A percentile compares a stretch with the other conserved stretches of the same genome.
Conservation (phyloP, 192 early-diverging fungal species). For the Gryganskiella cystojenkinii region DNA sequence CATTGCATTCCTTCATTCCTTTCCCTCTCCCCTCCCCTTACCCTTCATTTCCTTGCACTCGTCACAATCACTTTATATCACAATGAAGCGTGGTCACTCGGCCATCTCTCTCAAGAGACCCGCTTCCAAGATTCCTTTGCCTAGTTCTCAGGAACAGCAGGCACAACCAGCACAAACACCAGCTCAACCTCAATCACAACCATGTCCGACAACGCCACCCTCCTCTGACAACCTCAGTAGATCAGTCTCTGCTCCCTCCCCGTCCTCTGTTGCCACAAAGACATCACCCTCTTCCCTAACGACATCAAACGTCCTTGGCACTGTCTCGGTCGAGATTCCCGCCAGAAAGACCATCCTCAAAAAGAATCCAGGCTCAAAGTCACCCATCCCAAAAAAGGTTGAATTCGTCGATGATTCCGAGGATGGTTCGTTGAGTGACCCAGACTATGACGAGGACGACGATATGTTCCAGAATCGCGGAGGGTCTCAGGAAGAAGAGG, state of each 20-base stretch:
- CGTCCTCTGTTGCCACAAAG: constrained; percentile 1
- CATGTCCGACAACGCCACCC: background rate
- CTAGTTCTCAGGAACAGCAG: background rate
- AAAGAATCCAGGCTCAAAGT: constrained; percentile 23
- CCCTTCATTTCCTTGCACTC: too few relatives aligned
- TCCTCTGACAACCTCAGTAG: too few relatives aligned
- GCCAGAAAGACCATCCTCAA: constrained; percentile 18
- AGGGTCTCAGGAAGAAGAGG: background rate
- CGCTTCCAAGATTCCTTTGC: background rate
- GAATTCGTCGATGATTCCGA: constrained; percentile 44
- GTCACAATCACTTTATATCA: background rate
- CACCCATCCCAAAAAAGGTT: constrained; percentile 24
- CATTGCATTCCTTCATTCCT: too few relatives aligned
- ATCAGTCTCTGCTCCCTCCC: too few relatives aligned
- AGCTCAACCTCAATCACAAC: background rate
- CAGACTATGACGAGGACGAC: constrained; percentile 19
- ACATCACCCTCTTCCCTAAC: constrained; percentile 6
- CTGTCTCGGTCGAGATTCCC: constrained; percentile 14
- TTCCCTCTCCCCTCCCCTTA: too few relatives aligned
- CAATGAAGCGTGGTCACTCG: constrained; percentile 38
- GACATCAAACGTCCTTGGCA: background rate
- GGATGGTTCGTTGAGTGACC: constrained; percentile 26
- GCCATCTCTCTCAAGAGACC: constrained; percentile 50
- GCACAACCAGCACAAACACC: background rate
- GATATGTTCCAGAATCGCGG: constrained; percentile 2